Percentiles rank a stretch among this genome's conserved stretches.
These are phyloP conservation scores for Yamadazyma aaseri DNA, from an alignment of 1,139 yeast species.

Conservation along the genomic window DNA sequence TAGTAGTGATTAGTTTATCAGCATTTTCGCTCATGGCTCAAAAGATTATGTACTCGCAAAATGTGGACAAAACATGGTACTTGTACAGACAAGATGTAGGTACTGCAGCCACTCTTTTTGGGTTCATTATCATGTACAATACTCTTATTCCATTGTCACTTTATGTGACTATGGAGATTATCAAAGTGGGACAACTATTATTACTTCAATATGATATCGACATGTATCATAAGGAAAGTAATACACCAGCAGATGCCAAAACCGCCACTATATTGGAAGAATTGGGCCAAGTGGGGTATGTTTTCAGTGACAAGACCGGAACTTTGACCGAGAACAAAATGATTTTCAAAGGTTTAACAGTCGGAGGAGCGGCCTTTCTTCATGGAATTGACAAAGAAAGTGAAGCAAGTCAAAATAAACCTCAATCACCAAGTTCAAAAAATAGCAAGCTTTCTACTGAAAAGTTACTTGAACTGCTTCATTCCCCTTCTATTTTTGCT, in stretches of 20 bases:
- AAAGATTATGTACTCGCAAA: constrained; percentile 46
- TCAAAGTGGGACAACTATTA: constrained; percentile 80
- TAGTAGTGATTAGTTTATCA: constrained; percentile 70
- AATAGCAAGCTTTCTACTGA: neutral
- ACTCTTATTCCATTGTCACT: constrained; percentile 92
- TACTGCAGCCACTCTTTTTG: constrained; percentile 89
- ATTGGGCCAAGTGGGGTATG: constrained; percentile 91
- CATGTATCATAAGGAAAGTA: constrained; percentile 81
- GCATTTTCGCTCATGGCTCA: constrained; percentile 84
- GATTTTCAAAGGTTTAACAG: constrained; percentile 81
- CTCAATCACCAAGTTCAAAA: neutral
- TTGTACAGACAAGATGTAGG: constrained; percentile 72
- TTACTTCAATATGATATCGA: constrained; percentile 88
- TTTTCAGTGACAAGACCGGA: constrained; percentile 96
- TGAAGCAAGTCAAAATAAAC: neutral
- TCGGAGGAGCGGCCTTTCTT: constrained; percentile 20
- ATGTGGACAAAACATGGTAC: constrained; percentile 68
- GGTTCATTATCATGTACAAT: constrained; percentile 94
- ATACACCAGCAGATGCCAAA: constrained; percentile 92
- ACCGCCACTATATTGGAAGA: constrained; percentile 96
- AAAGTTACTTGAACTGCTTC: neutral
- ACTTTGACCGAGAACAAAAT: constrained; percentile 89
- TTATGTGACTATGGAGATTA: constrained; percentile 95
- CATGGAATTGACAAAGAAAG: neutral
- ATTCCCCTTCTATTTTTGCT: constrained; percentile 44